A percentile compares a stretch with the other conserved stretches of the same genome.
Evolutionary conservation across 352 stramenopile species (phyloP).

Genomic region (Phytophthora meadii): DNA sequence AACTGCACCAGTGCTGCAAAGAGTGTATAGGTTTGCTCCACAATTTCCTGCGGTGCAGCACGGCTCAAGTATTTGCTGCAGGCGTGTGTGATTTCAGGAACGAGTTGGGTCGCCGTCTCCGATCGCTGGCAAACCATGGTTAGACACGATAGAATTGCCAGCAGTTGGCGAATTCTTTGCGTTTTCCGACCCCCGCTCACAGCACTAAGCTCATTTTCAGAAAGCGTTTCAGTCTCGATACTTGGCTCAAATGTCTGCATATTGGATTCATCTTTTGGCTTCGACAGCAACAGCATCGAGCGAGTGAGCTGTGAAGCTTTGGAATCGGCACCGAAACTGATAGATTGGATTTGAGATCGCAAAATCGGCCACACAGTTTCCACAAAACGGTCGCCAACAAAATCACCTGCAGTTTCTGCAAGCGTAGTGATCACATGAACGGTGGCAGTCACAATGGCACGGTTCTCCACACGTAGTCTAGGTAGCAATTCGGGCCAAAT

Average conservation of each 20-base stretch:
- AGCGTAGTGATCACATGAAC: constrained; percentile 62
- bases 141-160: constrained; percentile 70
- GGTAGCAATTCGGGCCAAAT: constrained; percentile 78
- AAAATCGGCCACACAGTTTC: constrained; percentile 80
- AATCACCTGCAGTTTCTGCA: constrained; percentile 67
- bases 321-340: constrained; percentile 39
- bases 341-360: constrained; percentile 45
- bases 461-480: constrained; percentile 62
- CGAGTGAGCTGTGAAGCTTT: constrained; percentile 53
- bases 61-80: constrained; percentile 59
- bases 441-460: constrained; percentile 66
- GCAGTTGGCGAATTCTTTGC: constrained; percentile 61
- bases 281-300: constrained; percentile 70
- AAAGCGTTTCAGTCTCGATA: background rate
- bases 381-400: constrained; percentile 83
- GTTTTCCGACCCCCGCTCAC: constrained; percentile 49
- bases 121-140: constrained; percentile 52
- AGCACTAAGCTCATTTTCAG: constrained; percentile 24
- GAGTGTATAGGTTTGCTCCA: constrained; percentile 46
- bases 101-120: constrained; percentile 55
- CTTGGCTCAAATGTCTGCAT: constrained; percentile 1
- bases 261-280: constrained; percentile 8
- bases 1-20: constrained; percentile 54
- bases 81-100: constrained; percentile 56
- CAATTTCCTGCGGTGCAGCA: constrained; percentile 41